phyloP scores from a whole-genome alignment of 2,329 filamentous ascomycete species.

The Penicillium sp. region DNA sequence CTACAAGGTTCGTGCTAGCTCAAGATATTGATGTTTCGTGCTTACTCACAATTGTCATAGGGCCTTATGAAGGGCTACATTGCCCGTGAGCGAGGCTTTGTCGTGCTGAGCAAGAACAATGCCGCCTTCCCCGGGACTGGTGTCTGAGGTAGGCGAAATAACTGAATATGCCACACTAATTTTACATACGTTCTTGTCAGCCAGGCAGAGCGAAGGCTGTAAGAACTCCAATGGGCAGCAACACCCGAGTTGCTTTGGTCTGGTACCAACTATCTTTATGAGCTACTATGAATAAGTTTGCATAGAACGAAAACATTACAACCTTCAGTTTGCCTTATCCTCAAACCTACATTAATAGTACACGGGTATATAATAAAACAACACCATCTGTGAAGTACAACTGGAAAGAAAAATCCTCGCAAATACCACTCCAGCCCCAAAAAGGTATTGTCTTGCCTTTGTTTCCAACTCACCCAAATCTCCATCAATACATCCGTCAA shows the following conservation, averaged over 20 bases:
- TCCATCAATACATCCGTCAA: not conserved
- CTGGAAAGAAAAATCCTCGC: not conserved
- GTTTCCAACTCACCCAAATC: not conserved
- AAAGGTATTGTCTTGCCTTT: not conserved
- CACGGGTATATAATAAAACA: not conserved
- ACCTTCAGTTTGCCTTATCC: not conserved
- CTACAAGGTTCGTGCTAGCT: constrained; percentile 74
- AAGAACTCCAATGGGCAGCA: not conserved
- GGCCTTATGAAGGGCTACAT: constrained; percentile 98
- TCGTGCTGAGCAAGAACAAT: constrained; percentile 88
- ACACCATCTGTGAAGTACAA: not conserved
- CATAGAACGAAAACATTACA: not conserved
- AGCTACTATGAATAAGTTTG: not conserved
- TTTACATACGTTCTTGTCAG: not conserved
- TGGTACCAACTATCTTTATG: not conserved
- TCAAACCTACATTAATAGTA: not conserved
- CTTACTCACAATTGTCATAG: constrained; percentile 49
- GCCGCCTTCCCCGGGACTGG: constrained; percentile 88
- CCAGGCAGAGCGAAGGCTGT: not conserved
- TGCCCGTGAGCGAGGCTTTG: constrained; percentile 80
- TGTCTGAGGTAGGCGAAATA: constrained; percentile 41
- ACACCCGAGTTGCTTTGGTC: not conserved
- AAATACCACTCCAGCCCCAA: not conserved
- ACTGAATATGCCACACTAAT: not conserved
- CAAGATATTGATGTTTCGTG: not conserved